phyloP scores from a whole-genome alignment of 345 rosid species.

The Capsella bursapastoris region DNA sequence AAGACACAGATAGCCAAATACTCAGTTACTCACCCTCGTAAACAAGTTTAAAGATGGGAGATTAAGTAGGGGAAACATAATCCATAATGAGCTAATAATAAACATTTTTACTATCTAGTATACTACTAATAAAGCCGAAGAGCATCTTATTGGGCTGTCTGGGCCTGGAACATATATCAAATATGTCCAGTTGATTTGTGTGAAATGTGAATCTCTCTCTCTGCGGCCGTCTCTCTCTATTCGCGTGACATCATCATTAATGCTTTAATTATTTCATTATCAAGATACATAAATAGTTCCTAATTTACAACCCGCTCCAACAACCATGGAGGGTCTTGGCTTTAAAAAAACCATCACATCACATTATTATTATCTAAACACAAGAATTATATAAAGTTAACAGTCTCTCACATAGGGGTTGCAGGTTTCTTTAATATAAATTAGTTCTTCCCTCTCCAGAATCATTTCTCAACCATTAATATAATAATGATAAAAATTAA shows the following conservation, averaged over 20 bases:
- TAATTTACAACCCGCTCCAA: conserved; percentile 33
- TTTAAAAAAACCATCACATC: conserved; percentile 3
- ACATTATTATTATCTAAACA: conserved; percentile 20
- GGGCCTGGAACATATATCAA: no score
- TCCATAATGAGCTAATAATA: no score
- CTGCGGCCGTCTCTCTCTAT: no score
- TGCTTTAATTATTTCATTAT: conserved; percentile 31
- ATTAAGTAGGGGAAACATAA: no score
- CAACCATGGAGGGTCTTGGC: conserved; percentile 28
- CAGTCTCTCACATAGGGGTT: conserved; percentile 6
- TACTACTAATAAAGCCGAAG: no score
- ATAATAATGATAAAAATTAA: conserved; percentile 30
- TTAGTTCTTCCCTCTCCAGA: conserved; percentile 10
- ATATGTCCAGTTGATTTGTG: no score
- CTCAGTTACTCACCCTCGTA: no score
- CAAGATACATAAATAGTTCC: conserved; percentile 27
- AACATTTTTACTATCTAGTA: no score
- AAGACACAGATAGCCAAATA: no score
- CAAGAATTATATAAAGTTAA: conserved; percentile 19
- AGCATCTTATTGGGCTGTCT: no score
- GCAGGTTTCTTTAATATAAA: background rate
- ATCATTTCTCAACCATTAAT: conserved; percentile 22
- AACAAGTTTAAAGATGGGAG: no score
- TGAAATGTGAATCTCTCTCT: no score
- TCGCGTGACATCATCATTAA: background rate